These are phyloP conservation scores for Coniochaeta sp. DNA, from an alignment of 2,329 filamentous ascomycete species.

Conservation along the genomic window DNA sequence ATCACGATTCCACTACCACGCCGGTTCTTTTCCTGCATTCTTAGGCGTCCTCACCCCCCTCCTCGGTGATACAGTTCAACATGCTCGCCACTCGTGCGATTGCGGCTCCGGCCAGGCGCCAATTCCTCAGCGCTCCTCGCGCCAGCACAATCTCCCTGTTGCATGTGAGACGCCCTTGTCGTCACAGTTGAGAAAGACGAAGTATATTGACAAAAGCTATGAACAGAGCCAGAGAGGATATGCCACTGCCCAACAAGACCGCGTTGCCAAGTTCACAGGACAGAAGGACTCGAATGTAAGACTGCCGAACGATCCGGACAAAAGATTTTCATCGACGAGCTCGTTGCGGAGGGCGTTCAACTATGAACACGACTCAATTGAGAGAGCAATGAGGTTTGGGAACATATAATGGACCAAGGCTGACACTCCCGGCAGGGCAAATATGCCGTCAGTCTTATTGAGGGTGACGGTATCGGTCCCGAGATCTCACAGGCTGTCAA, in stretches of 20 bases:
- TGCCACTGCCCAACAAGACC: slow-evolving; percentile 61
- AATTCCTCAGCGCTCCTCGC: slow-evolving; percentile 67
- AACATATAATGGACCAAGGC: slow-evolving; percentile 14
- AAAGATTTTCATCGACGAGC: neutral
- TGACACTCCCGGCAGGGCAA: slow-evolving; percentile 57
- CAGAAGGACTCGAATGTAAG: slow-evolving; percentile 81
- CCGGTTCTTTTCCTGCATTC: neutral
- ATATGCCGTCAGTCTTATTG: slow-evolving; percentile 93
- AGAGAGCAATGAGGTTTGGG: slow-evolving; percentile 1
- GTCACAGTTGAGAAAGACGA: neutral
- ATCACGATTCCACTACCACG: neutral
- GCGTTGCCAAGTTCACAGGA: slow-evolving; percentile 90
- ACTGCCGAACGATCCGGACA: slow-evolving; percentile 11
- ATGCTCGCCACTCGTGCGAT: slow-evolving; percentile 82
- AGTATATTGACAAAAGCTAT: neutral
- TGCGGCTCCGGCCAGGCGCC: slow-evolving; percentile 66
- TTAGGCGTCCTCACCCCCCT: neutral
- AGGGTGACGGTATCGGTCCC: slow-evolving; percentile 97
- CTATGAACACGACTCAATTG: slow-evolving; percentile 15
- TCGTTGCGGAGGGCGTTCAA: neutral
- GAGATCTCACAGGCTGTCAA: slow-evolving; percentile 98
- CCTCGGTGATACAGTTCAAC: slow-evolving; percentile 8
- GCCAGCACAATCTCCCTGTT: slow-evolving; percentile 39
- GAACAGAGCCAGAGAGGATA: slow-evolving; percentile 38
- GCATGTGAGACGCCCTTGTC: slow-evolving; percentile 43